Base-by-base conservation (phyloP, 2,329 filamentous ascomycete species). In the Penicillium sp. region DNA sequence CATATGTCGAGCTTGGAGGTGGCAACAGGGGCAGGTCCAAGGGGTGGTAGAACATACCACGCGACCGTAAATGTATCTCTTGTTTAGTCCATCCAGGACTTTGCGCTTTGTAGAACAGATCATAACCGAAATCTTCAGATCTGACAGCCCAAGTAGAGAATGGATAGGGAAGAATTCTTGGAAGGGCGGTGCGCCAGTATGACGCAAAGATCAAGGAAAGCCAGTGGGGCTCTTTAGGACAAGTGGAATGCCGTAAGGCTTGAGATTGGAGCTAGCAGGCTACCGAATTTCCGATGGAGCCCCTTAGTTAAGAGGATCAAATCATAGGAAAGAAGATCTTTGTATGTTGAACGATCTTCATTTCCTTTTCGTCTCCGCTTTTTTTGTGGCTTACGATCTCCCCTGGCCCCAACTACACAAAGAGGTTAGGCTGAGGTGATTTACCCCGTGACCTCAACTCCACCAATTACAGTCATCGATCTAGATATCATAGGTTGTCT, bases 21-120 rank as follows among this genome's bases (percentile, higher is more conserved):
- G 38, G 10, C 6, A 19, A 28, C 27, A 16, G 31, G 29, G 2
- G 29, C 3, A 8, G 7, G 14, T 19, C 12, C 4, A 29, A 30
- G 25, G 28, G n/a, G 29, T 22, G 22, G 12, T 16, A 25, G n/a
- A 66, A 66, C 68, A 46, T 65, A 73, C 71, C 66, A 73, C 57
- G 49, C 71, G 70, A 63, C 71, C 71, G 60, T 73, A 73, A 39
- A 77, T 72, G 57, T 77, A 77, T 59, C 71, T 67, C 54, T 68
- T 64, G 52, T 77, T 76, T 49, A 77, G 61, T 54, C 67, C 71
- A 62, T 74, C 67, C 36, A 76, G 61, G 42, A 73, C 63, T 61
- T 66, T 70, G 48, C 68, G 67, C 55, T 72, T 72, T 50, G 65
- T 60, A 44, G 60, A 59, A 52, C 68, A 66, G 48, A 76, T 64